Percentiles rank a stretch among this genome's conserved stretches.
These are phyloP conservation scores for Penicilliopsis zonata DNA, from an alignment of 495 filamentous ascomycete species.

Conservation along the genomic window DNA sequence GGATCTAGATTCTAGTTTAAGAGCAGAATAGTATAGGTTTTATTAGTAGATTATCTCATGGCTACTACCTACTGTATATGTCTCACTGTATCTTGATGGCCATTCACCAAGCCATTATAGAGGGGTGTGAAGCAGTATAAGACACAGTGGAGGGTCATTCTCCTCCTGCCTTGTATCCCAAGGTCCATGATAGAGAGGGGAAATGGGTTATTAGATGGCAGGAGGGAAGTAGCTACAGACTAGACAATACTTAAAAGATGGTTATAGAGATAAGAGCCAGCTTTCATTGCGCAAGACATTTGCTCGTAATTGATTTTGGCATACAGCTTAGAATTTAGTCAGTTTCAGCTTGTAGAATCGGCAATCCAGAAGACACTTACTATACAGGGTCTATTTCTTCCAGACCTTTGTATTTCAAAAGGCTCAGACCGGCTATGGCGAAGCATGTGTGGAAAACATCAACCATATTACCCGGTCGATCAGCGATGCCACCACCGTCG, in stretches of 20 bases:
- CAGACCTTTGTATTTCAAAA: slow-evolving; percentile 64
- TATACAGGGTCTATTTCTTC: slow-evolving; percentile 79
- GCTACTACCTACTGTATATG: slow-evolving; percentile 10
- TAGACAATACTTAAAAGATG: slow-evolving; percentile 1
- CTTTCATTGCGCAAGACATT: slow-evolving; percentile 30
- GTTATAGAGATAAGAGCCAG: neutral
- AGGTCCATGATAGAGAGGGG: slow-evolving; percentile 31
- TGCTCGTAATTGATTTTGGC: slow-evolving; percentile 53
- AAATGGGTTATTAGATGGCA: slow-evolving; percentile 65
- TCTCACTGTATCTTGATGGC: slow-evolving; percentile 33
- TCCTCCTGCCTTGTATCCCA: slow-evolving; percentile 71
- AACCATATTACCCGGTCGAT: slow-evolving; percentile 86
- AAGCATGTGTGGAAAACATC: slow-evolving; percentile 96
- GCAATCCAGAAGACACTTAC: slow-evolving; percentile 33
- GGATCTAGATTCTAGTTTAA: too few relatives aligned
- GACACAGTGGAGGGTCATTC: slow-evolving; percentile 32
- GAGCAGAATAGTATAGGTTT: too few relatives aligned
- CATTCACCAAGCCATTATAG: slow-evolving; percentile 22
- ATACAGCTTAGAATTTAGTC: slow-evolving; percentile 44
- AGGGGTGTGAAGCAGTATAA: slow-evolving; percentile 38
- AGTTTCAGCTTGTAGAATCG: slow-evolving; percentile 3
- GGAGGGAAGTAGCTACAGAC: too few relatives aligned
- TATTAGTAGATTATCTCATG: too few relatives aligned
- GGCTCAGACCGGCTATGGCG: slow-evolving; percentile 76
- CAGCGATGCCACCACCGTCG: slow-evolving; percentile 74